Conservation (phyloP, 495 filamentous ascomycete species). For the Aspergillus bertholletiae region DNA sequence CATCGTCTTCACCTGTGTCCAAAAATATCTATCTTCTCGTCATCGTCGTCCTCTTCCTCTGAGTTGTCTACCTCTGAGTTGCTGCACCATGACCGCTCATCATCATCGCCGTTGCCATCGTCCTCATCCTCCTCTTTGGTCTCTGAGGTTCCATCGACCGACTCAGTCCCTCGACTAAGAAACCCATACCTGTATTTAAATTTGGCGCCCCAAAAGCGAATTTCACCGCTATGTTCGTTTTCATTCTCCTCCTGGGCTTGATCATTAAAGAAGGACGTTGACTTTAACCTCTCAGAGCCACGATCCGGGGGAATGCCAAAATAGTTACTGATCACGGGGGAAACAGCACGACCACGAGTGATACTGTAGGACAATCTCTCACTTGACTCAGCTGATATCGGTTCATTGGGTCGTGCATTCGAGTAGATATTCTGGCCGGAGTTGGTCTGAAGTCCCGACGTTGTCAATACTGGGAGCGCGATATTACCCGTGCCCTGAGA, state of each 20-base stretch:
- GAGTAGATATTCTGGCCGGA: slow-evolving; percentile 23
- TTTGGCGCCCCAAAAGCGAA: slow-evolving; percentile 62
- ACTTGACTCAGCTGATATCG: slow-evolving; percentile 21
- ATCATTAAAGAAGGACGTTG: slow-evolving; percentile 36
- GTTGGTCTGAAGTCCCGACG: slow-evolving; percentile 31
- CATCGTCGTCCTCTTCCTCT: slow-evolving; percentile 49
- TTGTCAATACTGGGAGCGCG: slow-evolving; percentile 20
- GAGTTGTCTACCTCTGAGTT: slow-evolving; percentile 42
- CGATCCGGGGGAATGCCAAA: slow-evolving; percentile 42
- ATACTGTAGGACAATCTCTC: slow-evolving; percentile 35
- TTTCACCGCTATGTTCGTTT: slow-evolving; percentile 54
- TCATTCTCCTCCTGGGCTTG: slow-evolving; percentile 32
- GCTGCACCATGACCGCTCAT: slow-evolving; percentile 27
- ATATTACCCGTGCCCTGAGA: slow-evolving; percentile 24
- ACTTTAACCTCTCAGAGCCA: slow-evolving; percentile 29
- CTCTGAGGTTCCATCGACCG: slow-evolving; percentile 24
- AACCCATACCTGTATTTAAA: slow-evolving; percentile 42
- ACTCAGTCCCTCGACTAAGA: slow-evolving; percentile 28
- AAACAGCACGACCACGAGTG: slow-evolving; percentile 37
- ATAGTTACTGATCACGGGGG: slow-evolving; percentile 40
- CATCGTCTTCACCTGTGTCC: slow-evolving; percentile 55
- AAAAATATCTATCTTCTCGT: slow-evolving; percentile 62
- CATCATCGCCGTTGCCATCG: slow-evolving; percentile 31
- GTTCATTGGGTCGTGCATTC: slow-evolving; percentile 25
- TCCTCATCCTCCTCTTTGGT: slow-evolving; percentile 33